phyloP scores from a whole-genome alignment of 192 early-diverging fungal species.

The Coemansia aciculifera region DNA sequence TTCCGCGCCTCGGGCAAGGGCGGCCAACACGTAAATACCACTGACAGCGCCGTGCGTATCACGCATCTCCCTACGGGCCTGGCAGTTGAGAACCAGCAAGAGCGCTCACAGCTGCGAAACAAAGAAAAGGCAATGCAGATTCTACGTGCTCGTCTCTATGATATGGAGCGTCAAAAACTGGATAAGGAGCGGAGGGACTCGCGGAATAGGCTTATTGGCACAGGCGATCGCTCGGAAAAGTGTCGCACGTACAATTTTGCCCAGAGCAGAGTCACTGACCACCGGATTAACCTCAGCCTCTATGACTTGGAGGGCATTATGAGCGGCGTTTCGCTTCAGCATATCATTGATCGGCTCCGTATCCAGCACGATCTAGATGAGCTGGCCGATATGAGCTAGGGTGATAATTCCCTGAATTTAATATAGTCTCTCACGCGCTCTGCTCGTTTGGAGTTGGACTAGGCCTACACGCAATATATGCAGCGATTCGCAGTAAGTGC shows the following conservation, averaged over 20 bases:
- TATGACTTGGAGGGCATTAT: constrained; percentile 70
- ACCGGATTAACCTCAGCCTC: constrained; percentile 73
- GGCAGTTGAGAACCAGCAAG: constrained; percentile 82
- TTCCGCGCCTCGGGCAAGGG: constrained; percentile 79
- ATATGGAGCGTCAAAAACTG: constrained; percentile 63
- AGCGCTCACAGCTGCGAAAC: constrained; percentile 93
- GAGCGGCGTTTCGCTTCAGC: constrained; percentile 53
- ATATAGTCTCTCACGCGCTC: not conserved
- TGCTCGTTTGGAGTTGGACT: not conserved
- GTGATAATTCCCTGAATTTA: not conserved
- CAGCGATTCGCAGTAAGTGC: not conserved
- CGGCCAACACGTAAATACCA: constrained; percentile 95
- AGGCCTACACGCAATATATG: not conserved
- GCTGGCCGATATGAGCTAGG: constrained; percentile 29
- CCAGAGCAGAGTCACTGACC: constrained; percentile 79
- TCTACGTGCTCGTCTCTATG: constrained; percentile 76
- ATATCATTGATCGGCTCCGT: constrained; percentile 53
- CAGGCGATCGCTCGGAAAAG: constrained; percentile 78
- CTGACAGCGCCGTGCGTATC: constrained; percentile 90
- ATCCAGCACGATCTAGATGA: constrained; percentile 57
- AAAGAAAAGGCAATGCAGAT: constrained; percentile 84
- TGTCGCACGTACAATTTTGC: constrained; percentile 82
- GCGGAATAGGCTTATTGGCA: constrained; percentile 65
- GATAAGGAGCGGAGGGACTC: constrained; percentile 60
- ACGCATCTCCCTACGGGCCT: constrained; percentile 93